Evolutionary conservation across 2,329 filamentous ascomycete species (phyloP), one percentile per base, ranked within the genome.

Genomic region (Hypomyces perniciosus): DNA sequence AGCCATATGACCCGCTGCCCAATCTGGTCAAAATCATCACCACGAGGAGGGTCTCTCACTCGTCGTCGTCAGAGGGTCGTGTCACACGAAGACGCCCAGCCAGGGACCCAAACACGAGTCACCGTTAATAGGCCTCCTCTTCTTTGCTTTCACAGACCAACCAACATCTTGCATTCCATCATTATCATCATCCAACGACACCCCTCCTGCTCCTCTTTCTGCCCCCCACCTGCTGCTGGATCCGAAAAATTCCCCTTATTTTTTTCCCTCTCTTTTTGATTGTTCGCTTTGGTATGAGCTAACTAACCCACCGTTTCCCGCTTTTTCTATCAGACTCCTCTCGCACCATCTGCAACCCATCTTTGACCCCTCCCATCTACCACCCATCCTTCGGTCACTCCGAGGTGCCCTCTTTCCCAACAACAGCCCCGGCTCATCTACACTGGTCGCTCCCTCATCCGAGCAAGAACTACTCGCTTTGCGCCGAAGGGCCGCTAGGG

Each of bases 381-480:
- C 87, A 65, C 75, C 76, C 64, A 69, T 88, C 58, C 78, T 92
- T 61, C 81, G 83, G 65, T 79, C 83, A 58, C 77, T 88, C 62
- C 87, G 93, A 65, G 82, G 80, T 61, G 81, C 87, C 54, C 74
- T 97, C 50, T 97, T 96, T 66, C 92, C 93, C 58, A 86, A 89
- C 70, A 95, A 95, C 69, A 76, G 81, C 60, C 84, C 86, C 55
- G 85, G 84, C 53, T 78, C 81, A 57, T 74, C 83, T 60, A 77
- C 79, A 53, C 71, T 84, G 57, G 70, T 77, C 47, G 77, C 85
- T 46, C 82, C 84, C 53, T 75, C 76, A 44, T 78, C 78, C 56
- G 75, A 83, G 49, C 74, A 80, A 60, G 79, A 82, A 61, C 72
- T 82, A 57, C 73, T 72, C 46, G 76, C 76, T 59, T 82, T 90